Evolutionary conservation across 106 monocot species (phyloP), one percentile per base, ranked within the genome.

Genomic region (Dioscorea dumetorum): DNA sequence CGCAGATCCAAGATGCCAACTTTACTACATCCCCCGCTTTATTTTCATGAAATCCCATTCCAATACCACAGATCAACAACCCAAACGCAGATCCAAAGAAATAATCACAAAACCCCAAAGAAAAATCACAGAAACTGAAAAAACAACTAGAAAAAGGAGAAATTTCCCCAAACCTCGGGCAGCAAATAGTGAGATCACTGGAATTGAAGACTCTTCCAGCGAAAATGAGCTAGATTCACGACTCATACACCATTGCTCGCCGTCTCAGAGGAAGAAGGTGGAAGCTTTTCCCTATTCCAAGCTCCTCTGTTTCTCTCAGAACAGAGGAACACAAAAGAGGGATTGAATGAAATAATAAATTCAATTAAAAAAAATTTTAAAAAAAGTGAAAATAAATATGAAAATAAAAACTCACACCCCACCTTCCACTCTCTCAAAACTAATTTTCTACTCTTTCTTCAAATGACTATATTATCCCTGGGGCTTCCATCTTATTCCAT

Each of bases 381-480:
- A n/a, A n/a, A 33, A 33, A 33, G 62, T 62, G 62, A 59, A 59
- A 22, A 41, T 41, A 10, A 41, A 41, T 41, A 41, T n/a, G n/a
- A n/a, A n/a, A n/a, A 41, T 41, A 41, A 41, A 41, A 41, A 41
- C 2, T 41, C 41, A 41, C 41, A 6, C 10, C 41, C 41, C 41
- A 41, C 41, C 62, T 32, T 33, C 33, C 62, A 24, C 62, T 32
- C 17, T n/a, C 17, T 32, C 61, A 22, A 23, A 28, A 31, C 22
- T 17, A 14, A 62, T 62, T 65, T 48, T 67, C 50, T 67, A 67
- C 23, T 67, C 66, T 17, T 6, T 12, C 49, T 48, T 17, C 3
- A 34, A 66, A 66, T 66, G 20, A 49, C 66, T 8, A 66, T 20
- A 66, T 1, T 66, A 66, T 22, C 66, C 66, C 66, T 65, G 19